phyloP scores from a whole-genome alignment of 2,329 filamentous ascomycete species.

The Stagonosporopsis cucurbitacearum region DNA sequence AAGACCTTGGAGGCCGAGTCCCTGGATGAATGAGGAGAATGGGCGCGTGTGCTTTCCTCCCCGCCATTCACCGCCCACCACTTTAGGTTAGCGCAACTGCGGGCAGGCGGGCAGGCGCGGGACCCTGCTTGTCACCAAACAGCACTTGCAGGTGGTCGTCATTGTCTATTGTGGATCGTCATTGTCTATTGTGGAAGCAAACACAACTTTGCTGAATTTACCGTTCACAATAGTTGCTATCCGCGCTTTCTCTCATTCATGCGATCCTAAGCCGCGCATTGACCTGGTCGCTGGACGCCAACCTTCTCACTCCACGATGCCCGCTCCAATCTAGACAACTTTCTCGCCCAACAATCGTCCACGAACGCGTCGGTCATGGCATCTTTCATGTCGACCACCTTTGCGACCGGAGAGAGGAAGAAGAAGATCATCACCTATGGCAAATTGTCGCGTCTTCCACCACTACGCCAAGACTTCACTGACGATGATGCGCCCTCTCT shows the following conservation, averaged over 20 bases:
- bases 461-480: conserved; percentile 22
- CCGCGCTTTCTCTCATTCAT: neutral
- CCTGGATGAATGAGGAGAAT: conserved; percentile 21
- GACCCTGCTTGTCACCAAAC: conserved; percentile 23
- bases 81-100: conserved; percentile 25
- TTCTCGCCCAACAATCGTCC: conserved; percentile 12
- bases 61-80: conserved; percentile 30
- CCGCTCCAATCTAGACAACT: conserved; percentile 30
- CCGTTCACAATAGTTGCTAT: conserved; percentile 11
- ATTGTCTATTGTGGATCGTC: too few species aligned
- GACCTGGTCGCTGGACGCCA: conserved; percentile 9
- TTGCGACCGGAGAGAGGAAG: conserved; percentile 41
- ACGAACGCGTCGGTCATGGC: conserved; percentile 27
- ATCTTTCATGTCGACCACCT: conserved; percentile 36
- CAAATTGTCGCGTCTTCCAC: conserved; percentile 40
- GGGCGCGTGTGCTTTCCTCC: conserved; percentile 9
- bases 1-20: conserved; percentile 19
- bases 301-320: conserved; percentile 26
- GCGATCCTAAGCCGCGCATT: neutral
- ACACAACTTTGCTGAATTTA: conserved; percentile 4
- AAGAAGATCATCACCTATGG: conserved; percentile 51
- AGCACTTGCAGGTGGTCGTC: conserved; percentile 20
- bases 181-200: conserved; percentile 12
- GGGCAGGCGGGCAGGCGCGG: conserved; percentile 6
- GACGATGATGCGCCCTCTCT: conserved; percentile 35